Conservation (phyloP, 352 stramenopile species). For the Pythium pyrilobum region DNA sequence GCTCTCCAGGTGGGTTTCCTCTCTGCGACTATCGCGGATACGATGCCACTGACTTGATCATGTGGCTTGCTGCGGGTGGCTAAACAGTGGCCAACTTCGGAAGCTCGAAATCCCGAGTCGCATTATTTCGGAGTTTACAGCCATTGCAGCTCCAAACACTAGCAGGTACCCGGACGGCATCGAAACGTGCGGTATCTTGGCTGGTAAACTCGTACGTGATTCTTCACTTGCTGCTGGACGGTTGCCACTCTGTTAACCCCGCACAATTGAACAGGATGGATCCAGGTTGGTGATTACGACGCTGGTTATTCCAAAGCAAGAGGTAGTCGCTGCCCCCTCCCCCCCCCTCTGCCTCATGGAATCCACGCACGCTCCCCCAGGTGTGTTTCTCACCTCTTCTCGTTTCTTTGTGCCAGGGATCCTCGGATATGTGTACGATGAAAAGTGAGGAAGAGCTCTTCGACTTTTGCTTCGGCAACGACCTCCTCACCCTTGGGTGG, state of each 20-base stretch:
- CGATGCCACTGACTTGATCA: too few relatives aligned
- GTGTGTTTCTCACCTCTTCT: too few relatives aligned
- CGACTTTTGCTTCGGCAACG: slow-evolving; percentile 80
- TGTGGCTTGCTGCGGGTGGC: background rate
- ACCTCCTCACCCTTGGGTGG: slow-evolving; percentile 88
- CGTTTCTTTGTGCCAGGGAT: slow-evolving; percentile 48
- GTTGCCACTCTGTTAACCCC: too few relatives aligned
- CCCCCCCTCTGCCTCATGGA: too few relatives aligned
- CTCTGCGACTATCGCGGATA: background rate
- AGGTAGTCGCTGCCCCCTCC: too few relatives aligned
- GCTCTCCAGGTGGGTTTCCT: slow-evolving; percentile 41
- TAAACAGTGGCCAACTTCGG: slow-evolving; percentile 48
- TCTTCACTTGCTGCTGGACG: too few relatives aligned
- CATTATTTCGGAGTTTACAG: slow-evolving; percentile 73
- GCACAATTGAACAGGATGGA: slow-evolving; percentile 33
- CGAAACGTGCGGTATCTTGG: slow-evolving; percentile 89
- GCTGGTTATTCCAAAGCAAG: slow-evolving; percentile 86
- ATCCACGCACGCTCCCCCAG: too few relatives aligned
- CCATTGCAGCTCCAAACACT: slow-evolving; percentile 78
- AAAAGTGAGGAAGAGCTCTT: slow-evolving; percentile 87
- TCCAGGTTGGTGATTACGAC: slow-evolving; percentile 66
- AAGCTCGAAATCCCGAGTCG: slow-evolving; percentile 63
- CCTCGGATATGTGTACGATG: slow-evolving; percentile 83
- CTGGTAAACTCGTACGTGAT: slow-evolving; percentile 58
- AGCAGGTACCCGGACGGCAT: slow-evolving; percentile 71